These are phyloP conservation scores for Glonium stellatum DNA, from an alignment of 495 filamentous ascomycete genomes.

Conservation along the genomic window DNA sequence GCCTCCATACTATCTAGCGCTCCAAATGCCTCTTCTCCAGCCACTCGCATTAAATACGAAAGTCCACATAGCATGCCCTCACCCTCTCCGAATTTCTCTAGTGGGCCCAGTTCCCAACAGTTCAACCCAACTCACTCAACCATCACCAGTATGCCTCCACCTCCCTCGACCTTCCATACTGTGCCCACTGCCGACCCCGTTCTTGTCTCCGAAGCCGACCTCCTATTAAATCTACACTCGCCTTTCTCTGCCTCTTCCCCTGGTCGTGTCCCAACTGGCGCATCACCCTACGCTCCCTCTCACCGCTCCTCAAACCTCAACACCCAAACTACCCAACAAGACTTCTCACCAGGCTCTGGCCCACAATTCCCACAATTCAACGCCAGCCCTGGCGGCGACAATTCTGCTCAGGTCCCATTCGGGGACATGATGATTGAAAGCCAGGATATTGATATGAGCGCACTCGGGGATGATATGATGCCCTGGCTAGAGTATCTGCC, in stretches of 20 bases:
- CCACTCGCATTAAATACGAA: slow-evolving; percentile 16
- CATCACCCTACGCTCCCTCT: neutral
- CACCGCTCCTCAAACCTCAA: slow-evolving; percentile 4
- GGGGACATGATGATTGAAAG: slow-evolving; percentile 62
- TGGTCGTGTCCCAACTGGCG: neutral
- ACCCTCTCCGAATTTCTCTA: slow-evolving; percentile 9
- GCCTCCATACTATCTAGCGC: slow-evolving; percentile 15
- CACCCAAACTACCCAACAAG: slow-evolving; percentile 16
- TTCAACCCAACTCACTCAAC: slow-evolving; percentile 12
- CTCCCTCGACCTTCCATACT: slow-evolving; percentile 8
- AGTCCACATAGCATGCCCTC: slow-evolving; percentile 4
- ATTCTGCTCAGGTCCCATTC: slow-evolving; percentile 24
- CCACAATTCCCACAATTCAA: slow-evolving; percentile 19
- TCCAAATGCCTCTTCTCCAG: neutral
- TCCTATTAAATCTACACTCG: slow-evolving; percentile 31
- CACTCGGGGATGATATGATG: slow-evolving; percentile 50
- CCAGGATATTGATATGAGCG: slow-evolving; percentile 60
- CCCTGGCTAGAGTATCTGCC: slow-evolving; percentile 67
- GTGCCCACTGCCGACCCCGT: slow-evolving; percentile 20
- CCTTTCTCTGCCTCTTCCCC: slow-evolving; percentile 14
- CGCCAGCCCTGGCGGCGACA: slow-evolving; percentile 37
- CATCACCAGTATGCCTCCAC: slow-evolving; percentile 19
- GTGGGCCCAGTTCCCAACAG: neutral
- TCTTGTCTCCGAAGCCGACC: slow-evolving; percentile 27
- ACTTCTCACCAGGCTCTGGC: slow-evolving; percentile 36